Conservation (phyloP, 805 yeast genomes). For the Metschnikowia gelsemii region DNA sequence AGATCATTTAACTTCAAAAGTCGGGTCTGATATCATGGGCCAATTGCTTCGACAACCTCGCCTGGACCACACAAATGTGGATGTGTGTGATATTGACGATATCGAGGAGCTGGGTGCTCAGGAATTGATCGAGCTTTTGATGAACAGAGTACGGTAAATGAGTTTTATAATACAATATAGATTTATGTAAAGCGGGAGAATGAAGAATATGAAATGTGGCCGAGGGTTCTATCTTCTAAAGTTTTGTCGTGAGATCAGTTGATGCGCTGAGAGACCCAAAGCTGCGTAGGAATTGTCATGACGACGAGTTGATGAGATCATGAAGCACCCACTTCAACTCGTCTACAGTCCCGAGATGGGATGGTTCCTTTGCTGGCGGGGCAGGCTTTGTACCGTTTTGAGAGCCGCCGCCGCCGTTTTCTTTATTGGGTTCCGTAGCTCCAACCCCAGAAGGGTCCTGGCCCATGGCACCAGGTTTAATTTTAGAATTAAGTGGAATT, state of each 20-base stretch:
- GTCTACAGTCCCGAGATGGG: constrained; percentile 52
- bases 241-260: too few species aligned
- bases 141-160: background rate
- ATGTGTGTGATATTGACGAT: constrained; percentile 9
- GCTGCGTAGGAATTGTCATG: too few species aligned
- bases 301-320: constrained; percentile 53
- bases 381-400: constrained; percentile 8
- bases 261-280: too few species aligned
- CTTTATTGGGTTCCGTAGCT: background rate
- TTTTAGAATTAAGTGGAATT: too few species aligned
- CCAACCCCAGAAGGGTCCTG: background rate
- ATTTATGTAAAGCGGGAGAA: background rate
- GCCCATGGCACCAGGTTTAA: background rate
- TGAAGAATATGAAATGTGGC: background rate
- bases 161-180: constrained; percentile 4
- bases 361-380: constrained; percentile 20
- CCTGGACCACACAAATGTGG: constrained; percentile 4
- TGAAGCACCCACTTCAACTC: constrained; percentile 72
- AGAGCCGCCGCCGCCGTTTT: too few species aligned
- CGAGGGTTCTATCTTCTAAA: background rate
- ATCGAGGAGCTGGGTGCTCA: background rate
- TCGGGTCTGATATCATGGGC: background rate
- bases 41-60: background rate
- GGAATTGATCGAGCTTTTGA: constrained; percentile 4
- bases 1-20: background rate